Conservation (phyloP, 2,329 filamentous ascomycete species). For the Hypoxylon sp. region DNA sequence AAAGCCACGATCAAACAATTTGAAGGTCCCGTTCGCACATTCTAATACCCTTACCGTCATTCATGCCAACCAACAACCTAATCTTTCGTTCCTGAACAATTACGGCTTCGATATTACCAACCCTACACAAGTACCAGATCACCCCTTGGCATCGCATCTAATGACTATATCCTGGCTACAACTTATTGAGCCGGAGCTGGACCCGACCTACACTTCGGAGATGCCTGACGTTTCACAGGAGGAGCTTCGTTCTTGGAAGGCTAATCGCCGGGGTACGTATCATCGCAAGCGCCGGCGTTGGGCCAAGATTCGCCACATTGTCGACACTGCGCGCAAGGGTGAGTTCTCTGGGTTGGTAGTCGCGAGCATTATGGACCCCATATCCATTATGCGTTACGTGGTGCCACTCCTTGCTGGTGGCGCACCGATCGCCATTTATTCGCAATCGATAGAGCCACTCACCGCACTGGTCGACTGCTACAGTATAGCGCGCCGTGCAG, state of each 20-base stretch:
- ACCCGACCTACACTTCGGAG: conserved; percentile 77
- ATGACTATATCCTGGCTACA: conserved; percentile 93
- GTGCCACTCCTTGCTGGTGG: conserved; percentile 87
- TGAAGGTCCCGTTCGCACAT: conserved; percentile 73
- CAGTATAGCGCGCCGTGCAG: conserved; percentile 80
- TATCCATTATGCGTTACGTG: conserved; percentile 78
- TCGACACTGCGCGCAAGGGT: conserved; percentile 79
- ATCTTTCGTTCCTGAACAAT: conserved; percentile 88
- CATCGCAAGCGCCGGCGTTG: conserved; percentile 90
- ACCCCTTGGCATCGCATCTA: conserved; percentile 86
- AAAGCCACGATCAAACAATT: conserved; percentile 55
- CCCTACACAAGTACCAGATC: conserved; percentile 70
- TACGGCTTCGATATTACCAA: conserved; percentile 84
- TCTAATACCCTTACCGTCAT: conserved; percentile 85
- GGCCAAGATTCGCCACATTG: conserved; percentile 77
- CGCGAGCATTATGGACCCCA: conserved; percentile 84
- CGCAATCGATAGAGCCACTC: conserved; percentile 82
- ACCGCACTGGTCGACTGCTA: conserved; percentile 85
- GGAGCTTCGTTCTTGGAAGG: conserved; percentile 78
- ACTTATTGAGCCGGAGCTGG: conserved; percentile 80
- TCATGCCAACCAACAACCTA: conserved; percentile 86
- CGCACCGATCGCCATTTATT: conserved; percentile 88
- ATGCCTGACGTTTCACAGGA: conserved; percentile 71
- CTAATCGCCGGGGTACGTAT: conserved; percentile 84
- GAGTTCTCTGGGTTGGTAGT: conserved; percentile 87